Base-by-base conservation (phyloP, 2,329 filamentous ascomycete species). In the Exophiala sp. region DNA sequence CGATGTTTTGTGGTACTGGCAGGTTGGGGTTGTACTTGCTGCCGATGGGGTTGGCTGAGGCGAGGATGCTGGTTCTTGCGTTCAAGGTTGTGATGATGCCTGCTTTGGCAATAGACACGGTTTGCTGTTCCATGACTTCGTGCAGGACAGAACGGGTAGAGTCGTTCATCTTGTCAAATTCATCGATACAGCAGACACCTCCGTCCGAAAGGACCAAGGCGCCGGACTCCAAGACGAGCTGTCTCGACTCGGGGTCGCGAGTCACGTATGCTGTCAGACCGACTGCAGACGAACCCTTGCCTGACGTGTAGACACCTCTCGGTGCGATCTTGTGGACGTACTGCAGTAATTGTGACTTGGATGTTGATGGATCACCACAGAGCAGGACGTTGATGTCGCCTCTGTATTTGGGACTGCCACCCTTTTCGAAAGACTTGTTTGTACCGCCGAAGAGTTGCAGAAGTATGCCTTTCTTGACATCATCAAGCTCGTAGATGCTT, bases 301-400 rank as follows among this genome's bases (percentile, higher is more conserved):
- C 86, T 58, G 84, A 88, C 12, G 86, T 89, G 69, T 89, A 89
- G 4, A 89, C 83, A 69, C 86, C 86, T 55, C 94, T 87, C 36
- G 94, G 94, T 3, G 94, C 94, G 66, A 99, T 99, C 73, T 95
- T 95, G 80, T 99, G 92, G 21, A 99, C 87, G 66, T 99, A 99
- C 59, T 90, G 82, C 24, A 99, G 80, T 52, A 99, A 77, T 72
- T 99, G 95, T 9, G 94, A 99, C 72, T 99, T 99, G 36, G 94
- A 82, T 0, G 94, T 99, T 0, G 92, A 97, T 0, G 94, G 94
- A 66, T 99, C 94, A 78, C 94, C 94, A 66, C 94, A 99, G 34
- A 99, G 86, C 40, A 99, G 80, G 47, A 99, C 83, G 69, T 99
- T 99, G 76, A 99, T 96, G 71, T 99, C 94, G 59, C 94, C 94